phyloP scores from a whole-genome alignment of 169 alveolate species.

The Eimeria sp. region DNA sequence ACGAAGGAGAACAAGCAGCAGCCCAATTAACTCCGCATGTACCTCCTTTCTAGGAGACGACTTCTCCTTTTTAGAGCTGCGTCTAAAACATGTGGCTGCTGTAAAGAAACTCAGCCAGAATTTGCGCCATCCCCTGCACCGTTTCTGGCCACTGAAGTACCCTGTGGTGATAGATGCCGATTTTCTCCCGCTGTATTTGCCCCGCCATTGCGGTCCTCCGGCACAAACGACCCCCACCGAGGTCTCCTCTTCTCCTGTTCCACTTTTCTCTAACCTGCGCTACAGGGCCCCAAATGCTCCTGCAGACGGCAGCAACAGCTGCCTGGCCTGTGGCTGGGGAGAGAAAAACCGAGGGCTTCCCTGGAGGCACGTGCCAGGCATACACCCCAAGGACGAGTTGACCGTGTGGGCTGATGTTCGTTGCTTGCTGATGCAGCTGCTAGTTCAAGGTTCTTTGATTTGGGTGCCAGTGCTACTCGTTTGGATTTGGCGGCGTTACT shows the following conservation, averaged over 20 bases:
- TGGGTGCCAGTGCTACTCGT: constrained; percentile 72
- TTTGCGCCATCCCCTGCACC: constrained; percentile 75
- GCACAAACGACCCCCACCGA: not conserved
- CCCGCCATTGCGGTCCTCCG: not conserved
- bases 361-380: constrained; percentile 23
- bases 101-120: constrained; percentile 5
- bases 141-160: constrained; percentile 50
- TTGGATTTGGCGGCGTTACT: constrained; percentile 75
- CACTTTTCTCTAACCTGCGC: constrained; percentile 11
- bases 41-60: not conserved
- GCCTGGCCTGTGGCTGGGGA: not conserved
- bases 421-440: constrained; percentile 56
- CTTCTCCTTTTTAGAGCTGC: not conserved
- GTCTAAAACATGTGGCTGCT: constrained; percentile 50
- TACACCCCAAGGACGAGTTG: constrained; percentile 57
- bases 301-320: constrained; percentile 54
- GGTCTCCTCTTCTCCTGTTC: not conserved
- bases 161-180: constrained; percentile 73
- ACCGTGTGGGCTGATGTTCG: constrained; percentile 58
- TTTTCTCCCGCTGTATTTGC: constrained; percentile 47
- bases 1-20: not conserved
- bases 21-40: not conserved
- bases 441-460: constrained; percentile 64
- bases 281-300: constrained; percentile 57
- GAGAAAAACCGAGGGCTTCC: not conserved